Conservation (phyloP, 1,139 yeast species). For the Blastobotrys illinoisensis region DNA sequence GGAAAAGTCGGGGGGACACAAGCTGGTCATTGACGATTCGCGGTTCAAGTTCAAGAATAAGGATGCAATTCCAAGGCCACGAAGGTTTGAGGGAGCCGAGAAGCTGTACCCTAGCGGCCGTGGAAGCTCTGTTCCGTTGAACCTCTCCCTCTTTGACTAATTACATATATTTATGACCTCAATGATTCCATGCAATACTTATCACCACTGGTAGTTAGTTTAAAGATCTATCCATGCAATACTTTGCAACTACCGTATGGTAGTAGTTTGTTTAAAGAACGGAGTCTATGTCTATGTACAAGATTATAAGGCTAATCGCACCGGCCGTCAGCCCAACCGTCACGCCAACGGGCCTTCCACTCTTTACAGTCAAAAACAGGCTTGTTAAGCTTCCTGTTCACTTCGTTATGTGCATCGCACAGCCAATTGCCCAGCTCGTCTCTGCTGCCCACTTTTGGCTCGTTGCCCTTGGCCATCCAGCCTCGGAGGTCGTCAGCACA, state of each 20-base stretch:
- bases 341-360: slow-evolving; percentile 91
- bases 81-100: slow-evolving; percentile 61
- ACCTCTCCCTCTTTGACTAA: slow-evolving; percentile 43
- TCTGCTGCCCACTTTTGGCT: slow-evolving; percentile 63
- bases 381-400: slow-evolving; percentile 78
- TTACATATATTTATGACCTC: neutral
- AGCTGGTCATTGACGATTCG: slow-evolving; percentile 55
- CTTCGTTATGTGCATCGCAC: slow-evolving; percentile 91
- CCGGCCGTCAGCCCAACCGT: slow-evolving; percentile 34
- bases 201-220: too few species aligned
- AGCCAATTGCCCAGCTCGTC: slow-evolving; percentile 87
- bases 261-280: too few species aligned
- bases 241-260: too few species aligned
- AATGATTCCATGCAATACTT: too few species aligned
- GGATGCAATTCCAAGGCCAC: slow-evolving; percentile 73
- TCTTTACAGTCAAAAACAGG: slow-evolving; percentile 77
- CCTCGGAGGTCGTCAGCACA: slow-evolving; percentile 81
- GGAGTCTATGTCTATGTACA: neutral
- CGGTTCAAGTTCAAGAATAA: slow-evolving; percentile 69
- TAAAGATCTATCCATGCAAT: too few species aligned
- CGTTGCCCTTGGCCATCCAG: slow-evolving; percentile 51
- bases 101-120: slow-evolving; percentile 94
- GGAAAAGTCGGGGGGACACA: neutral
- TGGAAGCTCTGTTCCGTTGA: slow-evolving; percentile 88
- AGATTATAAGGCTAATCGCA: slow-evolving; percentile 19